Evolutionary conservation across 805 yeast species (phyloP).

Genomic region (Starmerella sirachaensis): DNA sequence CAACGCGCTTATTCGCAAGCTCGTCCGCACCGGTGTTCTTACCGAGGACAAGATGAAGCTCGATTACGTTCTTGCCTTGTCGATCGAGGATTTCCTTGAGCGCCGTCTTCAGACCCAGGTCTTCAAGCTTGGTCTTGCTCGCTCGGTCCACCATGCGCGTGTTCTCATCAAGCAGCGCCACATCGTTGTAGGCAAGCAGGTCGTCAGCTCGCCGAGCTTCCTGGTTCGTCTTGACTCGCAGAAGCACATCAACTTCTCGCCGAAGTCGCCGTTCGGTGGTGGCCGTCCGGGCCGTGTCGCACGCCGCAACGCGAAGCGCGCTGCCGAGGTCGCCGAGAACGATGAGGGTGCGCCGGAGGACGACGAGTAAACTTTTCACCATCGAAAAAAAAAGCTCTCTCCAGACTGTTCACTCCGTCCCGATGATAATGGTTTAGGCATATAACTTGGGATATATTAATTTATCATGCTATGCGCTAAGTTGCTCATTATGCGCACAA

Average conservation of each 20-base stretch:
- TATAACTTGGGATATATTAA: no score
- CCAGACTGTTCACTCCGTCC: no score
- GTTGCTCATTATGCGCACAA: no score
- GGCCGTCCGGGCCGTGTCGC: conserved; percentile 99
- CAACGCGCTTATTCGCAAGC: conserved; percentile 99
- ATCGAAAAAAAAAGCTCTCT: no score
- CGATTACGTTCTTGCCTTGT: conserved; percentile 98
- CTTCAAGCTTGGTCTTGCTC: conserved; percentile 98
- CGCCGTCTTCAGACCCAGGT: conserved; percentile 99
- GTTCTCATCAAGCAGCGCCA: conserved; percentile 97
- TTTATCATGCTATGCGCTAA: no score
- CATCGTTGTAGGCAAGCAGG: conserved; percentile 99
- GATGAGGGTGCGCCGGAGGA: conserved; percentile 53
- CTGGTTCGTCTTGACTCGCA: conserved; percentile 99
- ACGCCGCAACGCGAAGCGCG: conserved; percentile 72
- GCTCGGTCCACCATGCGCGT: conserved; percentile 99
- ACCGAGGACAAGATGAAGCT: conserved; percentile 99
- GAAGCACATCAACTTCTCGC: conserved; percentile 99
- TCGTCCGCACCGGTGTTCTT: conserved; percentile 97
- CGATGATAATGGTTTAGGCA: no score
- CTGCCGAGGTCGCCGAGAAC: conserved; percentile 54
- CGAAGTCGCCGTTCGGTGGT: conserved; percentile 99
- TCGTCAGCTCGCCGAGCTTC: conserved; percentile 97
- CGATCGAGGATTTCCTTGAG: conserved; percentile 98
- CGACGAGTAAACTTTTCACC: conserved; percentile 8